These are phyloP conservation scores for Solanum hybrid DNA, from an alignment of 305 asterid genomes.

Conservation along the genomic window DNA sequence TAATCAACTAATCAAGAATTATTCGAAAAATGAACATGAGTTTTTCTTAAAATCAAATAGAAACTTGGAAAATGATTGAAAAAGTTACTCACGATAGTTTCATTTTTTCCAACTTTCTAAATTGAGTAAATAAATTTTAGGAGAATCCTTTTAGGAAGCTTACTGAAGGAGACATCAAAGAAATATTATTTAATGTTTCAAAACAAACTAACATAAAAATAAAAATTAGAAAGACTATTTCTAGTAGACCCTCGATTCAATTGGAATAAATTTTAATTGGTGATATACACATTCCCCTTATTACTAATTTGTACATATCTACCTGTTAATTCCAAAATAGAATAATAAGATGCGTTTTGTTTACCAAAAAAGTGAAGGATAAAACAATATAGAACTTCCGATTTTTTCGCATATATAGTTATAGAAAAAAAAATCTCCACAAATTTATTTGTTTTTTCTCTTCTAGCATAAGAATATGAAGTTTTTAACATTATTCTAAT, in stretches of 20 bases:
- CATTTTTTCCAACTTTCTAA: background rate
- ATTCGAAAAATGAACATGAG: background rate
- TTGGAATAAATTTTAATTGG: background rate
- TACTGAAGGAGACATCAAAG: background rate
- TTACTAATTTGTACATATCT: background rate
- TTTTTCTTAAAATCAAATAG: background rate
- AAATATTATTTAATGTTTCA: background rate
- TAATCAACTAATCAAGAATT: background rate
- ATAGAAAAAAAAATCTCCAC: background rate
- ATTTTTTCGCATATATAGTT: background rate
- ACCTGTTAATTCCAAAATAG: background rate
- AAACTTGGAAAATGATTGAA: background rate
- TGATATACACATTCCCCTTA: background rate
- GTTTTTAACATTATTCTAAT: background rate
- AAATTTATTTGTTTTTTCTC: too few relatives aligned
- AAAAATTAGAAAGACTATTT: background rate
- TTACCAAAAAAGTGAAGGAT: background rate
- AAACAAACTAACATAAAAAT: too few relatives aligned
- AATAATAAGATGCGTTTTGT: background rate
- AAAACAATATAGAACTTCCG: background rate
- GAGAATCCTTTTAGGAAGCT: conserved; percentile 3
- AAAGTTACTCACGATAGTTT: too few relatives aligned
- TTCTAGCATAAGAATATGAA: background rate
- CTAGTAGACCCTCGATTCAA: background rate
- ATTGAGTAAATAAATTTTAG: conserved; percentile 9